A percentile compares a stretch with the other conserved stretches of the same genome.
Evolutionary conservation across 2,329 filamentous ascomycete species (phyloP).

Genomic region (Penicillium sclerotigenum): DNA sequence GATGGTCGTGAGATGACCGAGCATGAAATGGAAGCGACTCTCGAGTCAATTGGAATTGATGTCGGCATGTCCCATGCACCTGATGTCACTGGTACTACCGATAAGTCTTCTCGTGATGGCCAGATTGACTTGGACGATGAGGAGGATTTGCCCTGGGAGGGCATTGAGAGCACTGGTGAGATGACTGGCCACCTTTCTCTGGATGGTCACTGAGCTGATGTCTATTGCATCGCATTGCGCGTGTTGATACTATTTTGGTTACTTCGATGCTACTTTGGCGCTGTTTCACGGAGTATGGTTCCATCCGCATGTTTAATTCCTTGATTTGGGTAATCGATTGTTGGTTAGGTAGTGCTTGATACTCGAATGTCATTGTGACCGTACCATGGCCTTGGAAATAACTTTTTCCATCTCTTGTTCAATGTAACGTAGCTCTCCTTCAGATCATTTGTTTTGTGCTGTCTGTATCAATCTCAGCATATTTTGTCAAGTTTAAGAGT

Average conservation of each 20-base stretch:
- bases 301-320: constrained; percentile 7
- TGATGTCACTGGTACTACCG: constrained; percentile 31
- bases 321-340: constrained; percentile 2
- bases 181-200: constrained; percentile 32
- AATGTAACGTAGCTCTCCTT: background rate
- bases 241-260: constrained; percentile 2
- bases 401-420: background rate
- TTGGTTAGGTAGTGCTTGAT: constrained; percentile 8
- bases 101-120: constrained; percentile 26
- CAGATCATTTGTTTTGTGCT: background rate
- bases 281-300: constrained; percentile 4
- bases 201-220: constrained; percentile 18
- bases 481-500: background rate
- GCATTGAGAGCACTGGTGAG: constrained; percentile 43
- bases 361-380: constrained; percentile 4
- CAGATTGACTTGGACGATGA: constrained; percentile 32
- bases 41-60: constrained; percentile 47
- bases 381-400: background rate
- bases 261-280: constrained; percentile 5
- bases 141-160: constrained; percentile 44
- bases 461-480: background rate
- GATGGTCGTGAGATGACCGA: constrained; percentile 61
- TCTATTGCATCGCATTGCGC: constrained; percentile 1
- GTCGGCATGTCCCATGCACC: constrained; percentile 7
- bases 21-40: constrained; percentile 62